Evolutionary conservation across 352 stramenopile genomes (phyloP).

Genomic region (Phytophthora pisi): DNA sequence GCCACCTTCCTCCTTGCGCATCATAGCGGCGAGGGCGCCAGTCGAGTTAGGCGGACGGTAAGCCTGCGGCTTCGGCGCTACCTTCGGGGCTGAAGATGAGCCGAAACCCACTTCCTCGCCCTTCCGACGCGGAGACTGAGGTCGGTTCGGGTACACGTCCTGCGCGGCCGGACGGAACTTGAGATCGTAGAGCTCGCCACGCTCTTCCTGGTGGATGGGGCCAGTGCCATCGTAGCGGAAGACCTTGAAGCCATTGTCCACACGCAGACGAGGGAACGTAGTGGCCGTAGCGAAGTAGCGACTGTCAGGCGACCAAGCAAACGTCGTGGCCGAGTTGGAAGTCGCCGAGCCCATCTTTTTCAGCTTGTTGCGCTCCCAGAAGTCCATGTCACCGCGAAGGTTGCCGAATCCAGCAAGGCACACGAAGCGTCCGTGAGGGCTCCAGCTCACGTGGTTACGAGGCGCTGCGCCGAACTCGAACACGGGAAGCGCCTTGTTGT

Average conservation of each 20-base stretch:
- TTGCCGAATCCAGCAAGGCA: constrained; percentile 97
- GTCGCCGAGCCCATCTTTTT: constrained; percentile 93
- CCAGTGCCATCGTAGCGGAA: constrained; percentile 96
- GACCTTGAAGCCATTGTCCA: constrained; percentile 97
- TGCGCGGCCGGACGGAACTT: constrained; percentile 80
- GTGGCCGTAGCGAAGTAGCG: constrained; percentile 96
- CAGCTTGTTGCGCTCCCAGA: constrained; percentile 95
- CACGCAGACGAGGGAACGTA: constrained; percentile 97
- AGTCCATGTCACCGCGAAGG: constrained; percentile 96
- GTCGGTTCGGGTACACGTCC: constrained; percentile 89
- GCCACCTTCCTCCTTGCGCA: constrained; percentile 88
- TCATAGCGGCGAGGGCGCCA: constrained; percentile 93
- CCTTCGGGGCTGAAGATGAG: constrained; percentile 45
- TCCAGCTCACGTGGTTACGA: constrained; percentile 96
- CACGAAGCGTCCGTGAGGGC: constrained; percentile 96
- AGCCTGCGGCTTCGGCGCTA: constrained; percentile 71
- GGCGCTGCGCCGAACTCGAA: constrained; percentile 97
- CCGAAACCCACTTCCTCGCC: constrained; percentile 43
- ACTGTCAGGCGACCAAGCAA: constrained; percentile 94
- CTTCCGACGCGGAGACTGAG: constrained; percentile 85
- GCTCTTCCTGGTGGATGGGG: constrained; percentile 86
- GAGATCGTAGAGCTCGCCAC: constrained; percentile 86
- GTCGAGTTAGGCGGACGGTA: constrained; percentile 90
- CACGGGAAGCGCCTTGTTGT: constrained; percentile 93
- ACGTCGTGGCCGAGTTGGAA: constrained; percentile 80